phyloP scores from a whole-genome alignment of 495 filamentous ascomycete genomes.

The Penicillium odoratum region DNA sequence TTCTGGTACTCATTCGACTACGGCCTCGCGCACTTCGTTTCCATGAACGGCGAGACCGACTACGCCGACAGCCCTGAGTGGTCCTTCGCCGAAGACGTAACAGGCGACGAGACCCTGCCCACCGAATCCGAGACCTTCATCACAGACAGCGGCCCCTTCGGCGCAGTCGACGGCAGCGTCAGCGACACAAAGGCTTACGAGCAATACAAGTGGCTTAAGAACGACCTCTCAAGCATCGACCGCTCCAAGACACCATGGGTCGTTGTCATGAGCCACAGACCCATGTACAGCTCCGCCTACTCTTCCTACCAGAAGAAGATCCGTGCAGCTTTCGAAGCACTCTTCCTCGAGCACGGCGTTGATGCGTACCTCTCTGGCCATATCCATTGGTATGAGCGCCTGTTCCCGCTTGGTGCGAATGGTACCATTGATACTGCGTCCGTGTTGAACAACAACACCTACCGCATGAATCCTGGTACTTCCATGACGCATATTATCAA shows the following conservation, averaged over 20 bases:
- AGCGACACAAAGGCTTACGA: constrained; percentile 46
- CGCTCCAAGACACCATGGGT: constrained; percentile 55
- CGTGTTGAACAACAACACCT: constrained; percentile 43
- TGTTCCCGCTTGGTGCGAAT: constrained; percentile 37
- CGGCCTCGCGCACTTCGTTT: constrained; percentile 52
- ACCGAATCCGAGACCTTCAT: constrained; percentile 42
- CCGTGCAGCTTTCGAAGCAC: constrained; percentile 52
- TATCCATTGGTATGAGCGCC: constrained; percentile 56
- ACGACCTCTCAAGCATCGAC: constrained; percentile 49
- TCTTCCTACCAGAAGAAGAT: constrained; percentile 45
- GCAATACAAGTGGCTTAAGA: constrained; percentile 50
- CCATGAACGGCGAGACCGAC: constrained; percentile 53
- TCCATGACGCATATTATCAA: constrained; percentile 52
- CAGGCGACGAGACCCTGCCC: constrained; percentile 40
- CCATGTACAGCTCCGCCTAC: constrained; percentile 51
- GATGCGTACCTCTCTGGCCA: constrained; percentile 59
- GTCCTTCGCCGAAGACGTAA: constrained; percentile 41
- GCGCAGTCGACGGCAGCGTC: constrained; percentile 37
- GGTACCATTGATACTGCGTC: constrained; percentile 40
- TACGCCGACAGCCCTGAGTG: constrained; percentile 44
- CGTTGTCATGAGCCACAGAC: constrained; percentile 56
- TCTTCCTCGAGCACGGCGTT: constrained; percentile 57
- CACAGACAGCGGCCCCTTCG: constrained; percentile 54
- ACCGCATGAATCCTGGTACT: constrained; percentile 40
- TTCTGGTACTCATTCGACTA: constrained; percentile 64